Conservation (phyloP, 1,284 basidiomycete species). For the Malassezia yamatoensis region DNA sequence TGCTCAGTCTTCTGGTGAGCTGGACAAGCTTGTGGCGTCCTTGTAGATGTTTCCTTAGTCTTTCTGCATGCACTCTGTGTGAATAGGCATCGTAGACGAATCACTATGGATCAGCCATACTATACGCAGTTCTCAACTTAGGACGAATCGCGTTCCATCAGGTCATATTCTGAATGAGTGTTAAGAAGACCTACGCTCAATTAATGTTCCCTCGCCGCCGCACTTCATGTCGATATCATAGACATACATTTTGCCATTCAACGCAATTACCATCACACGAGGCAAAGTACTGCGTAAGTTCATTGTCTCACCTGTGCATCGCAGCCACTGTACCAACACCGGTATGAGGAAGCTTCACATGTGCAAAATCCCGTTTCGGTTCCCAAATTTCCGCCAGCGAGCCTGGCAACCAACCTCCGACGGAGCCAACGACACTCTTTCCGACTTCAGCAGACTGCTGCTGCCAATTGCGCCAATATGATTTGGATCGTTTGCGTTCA, state of each 20-base stretch:
- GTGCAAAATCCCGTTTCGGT: slow-evolving; percentile 87
- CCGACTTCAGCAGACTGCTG: slow-evolving; percentile 56
- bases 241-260: slow-evolving; percentile 87
- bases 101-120: too few relatives aligned
- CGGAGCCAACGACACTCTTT: slow-evolving; percentile 50
- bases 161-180: slow-evolving; percentile 1
- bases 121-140: neutral
- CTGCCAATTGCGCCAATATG: slow-evolving; percentile 31
- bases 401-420: slow-evolving; percentile 82
- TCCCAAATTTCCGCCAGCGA: slow-evolving; percentile 95
- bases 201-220: slow-evolving; percentile 85
- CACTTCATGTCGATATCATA: slow-evolving; percentile 93
- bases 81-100: too few relatives aligned
- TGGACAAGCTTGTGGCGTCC: slow-evolving; percentile 40
- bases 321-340: slow-evolving; percentile 53
- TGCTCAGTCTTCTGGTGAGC: slow-evolving; percentile 39
- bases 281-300: slow-evolving; percentile 58
- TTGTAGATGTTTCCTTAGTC: neutral
- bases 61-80: too few relatives aligned
- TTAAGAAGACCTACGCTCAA: slow-evolving; percentile 57
- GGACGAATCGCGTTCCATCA: neutral
- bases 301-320: slow-evolving; percentile 21
- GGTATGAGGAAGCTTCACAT: slow-evolving; percentile 70
- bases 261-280: slow-evolving; percentile 91
- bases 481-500: neutral